Conservation (phyloP, 129 eudicot genomes). For the Artemisia argyi region DNA sequence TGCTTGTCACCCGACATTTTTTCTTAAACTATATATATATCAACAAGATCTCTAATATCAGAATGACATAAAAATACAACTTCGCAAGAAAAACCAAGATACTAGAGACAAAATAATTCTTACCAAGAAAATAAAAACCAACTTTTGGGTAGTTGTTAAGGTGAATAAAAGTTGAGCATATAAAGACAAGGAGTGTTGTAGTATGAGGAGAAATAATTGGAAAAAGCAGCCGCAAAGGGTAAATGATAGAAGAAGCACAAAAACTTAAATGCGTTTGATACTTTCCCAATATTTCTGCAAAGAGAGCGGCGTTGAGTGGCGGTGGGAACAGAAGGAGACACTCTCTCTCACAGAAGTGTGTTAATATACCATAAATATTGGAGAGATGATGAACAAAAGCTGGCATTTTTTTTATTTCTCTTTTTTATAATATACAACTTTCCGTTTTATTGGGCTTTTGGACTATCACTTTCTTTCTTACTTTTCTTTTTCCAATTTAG, state of each 20-base stretch:
- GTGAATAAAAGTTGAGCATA: neutral
- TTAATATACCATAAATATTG: slow-evolving; percentile 20
- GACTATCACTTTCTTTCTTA: neutral
- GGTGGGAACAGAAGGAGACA: slow-evolving; percentile 30
- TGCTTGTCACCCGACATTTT: slow-evolving; percentile 67
- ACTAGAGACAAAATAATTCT: neutral
- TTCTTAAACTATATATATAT: neutral
- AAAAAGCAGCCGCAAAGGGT: slow-evolving; percentile 23
- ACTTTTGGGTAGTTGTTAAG: slow-evolving; percentile 7
- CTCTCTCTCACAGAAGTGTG: slow-evolving; percentile 18
- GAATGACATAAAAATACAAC: neutral
- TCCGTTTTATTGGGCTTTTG: neutral
- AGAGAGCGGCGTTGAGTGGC: slow-evolving; percentile 9
- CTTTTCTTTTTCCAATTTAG: no score
- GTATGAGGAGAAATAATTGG: slow-evolving; percentile 17
- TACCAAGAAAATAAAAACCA: slow-evolving; percentile 11
- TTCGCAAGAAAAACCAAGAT: neutral
- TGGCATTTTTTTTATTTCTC: neutral
- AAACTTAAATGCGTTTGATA: slow-evolving; percentile 24
- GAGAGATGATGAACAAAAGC: slow-evolving; percentile 11
- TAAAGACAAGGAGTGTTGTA: slow-evolving; percentile 13
- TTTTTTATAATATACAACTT: no score
- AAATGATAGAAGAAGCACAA: no score
- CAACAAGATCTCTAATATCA: neutral
- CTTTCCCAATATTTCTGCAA: slow-evolving; percentile 8